These are phyloP conservation scores for Neonothopanus nambi DNA, from an alignment of 1,284 basidiomycete species.

Conservation along the genomic window DNA sequence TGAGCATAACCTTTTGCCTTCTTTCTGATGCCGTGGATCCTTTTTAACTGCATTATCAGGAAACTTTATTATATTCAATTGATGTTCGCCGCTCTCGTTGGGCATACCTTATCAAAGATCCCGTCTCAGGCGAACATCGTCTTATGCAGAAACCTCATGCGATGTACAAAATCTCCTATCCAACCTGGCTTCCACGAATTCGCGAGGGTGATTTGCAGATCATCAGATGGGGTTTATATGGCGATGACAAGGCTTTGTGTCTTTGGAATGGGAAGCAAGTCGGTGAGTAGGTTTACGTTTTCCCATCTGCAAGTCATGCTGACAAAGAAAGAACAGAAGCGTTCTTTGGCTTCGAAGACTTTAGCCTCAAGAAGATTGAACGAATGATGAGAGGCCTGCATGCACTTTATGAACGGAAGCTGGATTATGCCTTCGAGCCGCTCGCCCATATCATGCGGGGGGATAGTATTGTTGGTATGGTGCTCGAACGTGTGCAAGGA, in stretches of 20 bases:
- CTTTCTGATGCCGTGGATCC: too few species aligned
- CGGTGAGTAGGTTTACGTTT: slow-evolving; percentile 24
- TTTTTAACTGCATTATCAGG: too few species aligned
- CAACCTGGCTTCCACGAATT: slow-evolving; percentile 24
- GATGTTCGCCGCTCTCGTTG: background rate
- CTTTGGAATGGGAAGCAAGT: slow-evolving; percentile 27
- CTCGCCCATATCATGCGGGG: slow-evolving; percentile 44
- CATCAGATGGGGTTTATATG: slow-evolving; percentile 17
- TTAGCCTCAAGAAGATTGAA: slow-evolving; percentile 30
- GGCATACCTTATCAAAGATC: background rate
- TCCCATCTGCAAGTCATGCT: background rate
- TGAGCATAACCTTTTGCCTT: too few species aligned
- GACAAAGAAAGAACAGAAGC: background rate
- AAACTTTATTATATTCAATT: background rate
- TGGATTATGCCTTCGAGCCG: slow-evolving; percentile 43
- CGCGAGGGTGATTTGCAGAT: slow-evolving; percentile 38
- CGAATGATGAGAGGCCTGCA: slow-evolving; percentile 35
- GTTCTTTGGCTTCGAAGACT: slow-evolving; percentile 29
- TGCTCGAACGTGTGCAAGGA: slow-evolving; percentile 44
- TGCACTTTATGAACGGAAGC: slow-evolving; percentile 29
- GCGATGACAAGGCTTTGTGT: slow-evolving; percentile 32
- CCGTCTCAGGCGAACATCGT: background rate
- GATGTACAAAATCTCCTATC: background rate
- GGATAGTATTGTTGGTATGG: slow-evolving; percentile 41
- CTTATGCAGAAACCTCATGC: background rate